Base-by-base conservation (phyloP, 129 eudicot genomes). In the Chrysanthemum makinoi region DNA sequence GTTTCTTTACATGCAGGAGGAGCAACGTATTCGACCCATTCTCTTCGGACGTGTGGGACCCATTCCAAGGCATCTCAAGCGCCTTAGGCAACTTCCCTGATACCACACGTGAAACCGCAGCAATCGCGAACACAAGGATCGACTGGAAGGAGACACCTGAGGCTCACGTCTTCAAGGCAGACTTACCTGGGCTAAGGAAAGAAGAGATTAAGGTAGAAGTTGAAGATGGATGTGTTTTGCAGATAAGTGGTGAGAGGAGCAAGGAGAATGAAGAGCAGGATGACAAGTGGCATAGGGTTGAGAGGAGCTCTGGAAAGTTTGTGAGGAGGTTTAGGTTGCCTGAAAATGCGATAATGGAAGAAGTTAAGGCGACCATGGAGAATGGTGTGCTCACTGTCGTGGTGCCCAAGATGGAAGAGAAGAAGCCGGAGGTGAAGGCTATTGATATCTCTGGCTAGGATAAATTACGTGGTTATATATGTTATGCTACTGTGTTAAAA, bases 121-220 rank as follows among this genome's bases (percentile, higher is more conserved):
- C 81, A 5, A 63, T 80, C 61, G 78, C 77, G 10, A 61, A 46
- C 35, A n/a, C 77, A 1, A 39, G 70, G 3, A 69, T 80, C 16
- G 83, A 80, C 47, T 80, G 83, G 83, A 80, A 62, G 72, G 83
- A 80, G 62, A 74, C 83, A 30, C 76, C 83, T 28, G 83, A 74
- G 59, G 83, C 80, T 1, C 83, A 80, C 39, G 80, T 80, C 56
- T 80, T 80, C 69, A 74, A 69, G 68, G 83, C 83, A 1, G 83
- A 80, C 59, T 62, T 80, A 46, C 83, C 83, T 10, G 82, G 82
- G 56, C 54, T 80, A 68, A 74, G 65, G 69, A 78, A 80, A 62
- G 83, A 74, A 33, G 83, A 80, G 35, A 72, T 80, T 15, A 80
- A 79, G 72, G 83, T 80, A 16, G 79, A 73, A 66, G 80, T 75